Conservation (phyloP, 2,329 filamentous ascomycete species). For the Claviceps humidiphila region DNA sequence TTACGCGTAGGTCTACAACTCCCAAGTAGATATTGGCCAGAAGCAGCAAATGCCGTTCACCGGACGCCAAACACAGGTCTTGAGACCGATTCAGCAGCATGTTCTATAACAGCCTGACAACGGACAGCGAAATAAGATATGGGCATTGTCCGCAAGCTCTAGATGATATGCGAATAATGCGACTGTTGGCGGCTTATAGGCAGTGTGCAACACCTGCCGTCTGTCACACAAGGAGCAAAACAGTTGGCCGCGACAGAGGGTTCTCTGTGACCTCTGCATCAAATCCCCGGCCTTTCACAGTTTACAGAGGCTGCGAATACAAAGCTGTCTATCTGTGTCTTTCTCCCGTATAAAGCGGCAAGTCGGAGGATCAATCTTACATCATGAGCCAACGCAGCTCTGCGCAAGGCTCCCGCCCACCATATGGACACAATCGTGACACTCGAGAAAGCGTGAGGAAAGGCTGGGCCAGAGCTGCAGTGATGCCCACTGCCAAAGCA, state of each 20-base stretch:
- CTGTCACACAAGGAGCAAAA: not conserved
- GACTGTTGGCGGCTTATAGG: not conserved
- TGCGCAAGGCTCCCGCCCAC: not conserved
- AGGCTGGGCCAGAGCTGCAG: not conserved
- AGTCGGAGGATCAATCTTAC: not conserved
- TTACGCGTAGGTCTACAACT: no score
- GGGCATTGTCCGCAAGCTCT: not conserved
- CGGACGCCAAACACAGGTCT: no score
- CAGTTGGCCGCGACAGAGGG: not conserved
- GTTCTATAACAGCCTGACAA: no score
- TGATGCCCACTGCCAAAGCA: slow-evolving; percentile 12
- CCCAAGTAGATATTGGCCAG: no score
- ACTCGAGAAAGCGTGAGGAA: not conserved
- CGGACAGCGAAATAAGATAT: no score
- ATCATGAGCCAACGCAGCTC: not conserved
- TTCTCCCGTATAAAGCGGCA: no score
- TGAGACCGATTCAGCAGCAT: no score
- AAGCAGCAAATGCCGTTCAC: no score
- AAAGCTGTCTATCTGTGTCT: not conserved
- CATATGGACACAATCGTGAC: not conserved
- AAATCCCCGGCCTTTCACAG: not conserved
- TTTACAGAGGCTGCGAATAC: not conserved
- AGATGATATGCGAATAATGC: not conserved
- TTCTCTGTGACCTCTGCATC: not conserved
- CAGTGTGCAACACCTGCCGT: not conserved